Base-by-base conservation (phyloP, 2,329 filamentous ascomycete genomes). In the Dactylellina sp. region DNA sequence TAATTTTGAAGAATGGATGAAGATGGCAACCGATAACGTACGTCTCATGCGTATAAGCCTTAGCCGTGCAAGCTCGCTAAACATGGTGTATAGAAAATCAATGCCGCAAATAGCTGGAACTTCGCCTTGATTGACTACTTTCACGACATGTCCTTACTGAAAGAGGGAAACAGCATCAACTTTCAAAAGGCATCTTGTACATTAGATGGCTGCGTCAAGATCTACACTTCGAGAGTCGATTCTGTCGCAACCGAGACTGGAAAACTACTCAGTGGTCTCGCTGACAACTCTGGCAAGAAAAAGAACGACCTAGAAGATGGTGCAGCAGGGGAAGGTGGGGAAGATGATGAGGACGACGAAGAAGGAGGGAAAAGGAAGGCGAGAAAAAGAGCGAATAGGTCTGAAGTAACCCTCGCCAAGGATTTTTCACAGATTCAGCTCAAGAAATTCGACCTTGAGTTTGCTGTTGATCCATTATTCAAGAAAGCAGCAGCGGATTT, bases 1-100 rank as follows among this genome's bases (percentile, higher is more conserved):
- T 79, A 99, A 99, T 82, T 99, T 98, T 79, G 95, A 99, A 81
- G 95, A 99, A 81, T 98, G 94, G 95, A 98, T 99, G 93, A 99
- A 98, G 85, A 96, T 99, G 93, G 95, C 95, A 1, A 98, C 95
- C 14, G 95, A 99, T 84, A 99, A 99, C 72, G 77, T 79, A 49
- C 52, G 77, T 44, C 52, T 28, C 68, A 20, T 47, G 11, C 25
- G 12, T 12, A 22, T 25, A 18, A 28, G 14, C 1, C 7, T 35
- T 12, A 20, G 20, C 7, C 16, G 39, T 56, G 37, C 16, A 11
- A 24, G 3, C 2, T 7, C 1, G 44, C 44, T 52, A 55, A 57
- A 24, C 7, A 7, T 72, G 7, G 11, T 55, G 7, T 49, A 42
- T 76, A 79, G 83, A 95, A 95, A 82, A 99, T 99, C 85, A 99